Evolutionary conservation across 2,329 filamentous ascomycete species (phyloP), one percentile per base, ranked within the genome.

Genomic region (Xylariaceae sp.): DNA sequence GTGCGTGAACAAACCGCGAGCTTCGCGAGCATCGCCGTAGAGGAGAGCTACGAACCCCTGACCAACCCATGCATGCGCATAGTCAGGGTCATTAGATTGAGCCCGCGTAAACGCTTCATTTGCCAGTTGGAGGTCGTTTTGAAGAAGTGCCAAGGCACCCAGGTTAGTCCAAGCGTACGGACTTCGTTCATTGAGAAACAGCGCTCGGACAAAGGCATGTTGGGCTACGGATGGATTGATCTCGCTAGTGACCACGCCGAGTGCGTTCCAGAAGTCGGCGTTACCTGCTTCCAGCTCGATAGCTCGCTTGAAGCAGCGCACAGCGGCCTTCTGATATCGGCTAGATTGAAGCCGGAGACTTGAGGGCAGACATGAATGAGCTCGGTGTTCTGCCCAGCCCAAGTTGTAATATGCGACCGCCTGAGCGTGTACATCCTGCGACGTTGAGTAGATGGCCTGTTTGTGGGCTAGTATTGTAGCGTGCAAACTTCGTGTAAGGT

Each of bases 321-420:
- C 87, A 1, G 94, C 83, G 6, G 91, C 86, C 68, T 87, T 92
- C 44, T 94, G 76, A 61, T 90, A 91, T 61, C 79, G 80, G 65
- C 83, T 80, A 16, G 79, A 76, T 64, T 79, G 86, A 64, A 83
- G 84, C 34, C 73, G 74, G 44, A 78, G 65, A 2, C 71, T 67
- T 1, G 69, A 68, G 34, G 79, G 80, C 18, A 89, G 75, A 65
- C 84, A 89, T 10, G 77, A 74, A 66, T 95, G 89, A 0, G 91
- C 88, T 42, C 87, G 83, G 67, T 94, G 84, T 69, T 99, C 94
- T 1, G 89, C 88, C 89, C 92, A 97, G 40, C 94, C 94, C 16
- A 99, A 76, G 65, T 99, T 99, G 72, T 96, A 99, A 80, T 92
- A 94, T 0, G 92, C 89, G n/a, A 97, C 89, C 1, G 94, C 89